Conservation (phyloP, 169 alveolate species). For the Neospora caninum region DNA sequence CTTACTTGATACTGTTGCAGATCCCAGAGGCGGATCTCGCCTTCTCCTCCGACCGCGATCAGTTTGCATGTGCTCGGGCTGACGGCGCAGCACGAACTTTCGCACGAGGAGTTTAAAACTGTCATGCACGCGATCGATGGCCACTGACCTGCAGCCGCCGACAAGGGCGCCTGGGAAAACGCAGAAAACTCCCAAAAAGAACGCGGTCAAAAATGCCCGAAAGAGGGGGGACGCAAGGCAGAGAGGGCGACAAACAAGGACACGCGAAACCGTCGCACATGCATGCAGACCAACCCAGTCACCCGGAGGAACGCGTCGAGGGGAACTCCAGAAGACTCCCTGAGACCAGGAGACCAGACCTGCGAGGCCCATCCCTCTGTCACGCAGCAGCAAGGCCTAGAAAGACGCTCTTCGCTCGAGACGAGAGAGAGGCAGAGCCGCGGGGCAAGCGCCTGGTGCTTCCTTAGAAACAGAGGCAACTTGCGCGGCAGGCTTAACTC, state of each 20-base stretch:
- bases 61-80: neutral
- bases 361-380: no score
- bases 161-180: constrained; percentile 34
- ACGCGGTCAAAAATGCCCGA: neutral
- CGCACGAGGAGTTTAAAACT: constrained; percentile 30
- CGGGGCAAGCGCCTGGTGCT: no score
- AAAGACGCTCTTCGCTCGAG: no score
- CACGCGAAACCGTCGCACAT: no score
- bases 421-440: no score
- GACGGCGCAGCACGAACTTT: constrained; percentile 3
- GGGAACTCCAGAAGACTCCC: no score
- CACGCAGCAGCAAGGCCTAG: no score
- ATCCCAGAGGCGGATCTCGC: constrained; percentile 52
- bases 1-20: constrained; percentile 38
- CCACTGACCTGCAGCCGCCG: constrained; percentile 31
- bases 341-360: no score
- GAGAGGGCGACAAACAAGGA: neutral
- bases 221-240: neutral
- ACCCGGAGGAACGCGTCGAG: no score
- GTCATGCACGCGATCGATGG: constrained; percentile 48
- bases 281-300: no score
- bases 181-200: neutral
- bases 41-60: constrained; percentile 50
- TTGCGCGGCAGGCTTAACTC: no score
- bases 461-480: no score